Conservation (phyloP, 345 rosid species). For the Aquilaria sinensis region DNA sequence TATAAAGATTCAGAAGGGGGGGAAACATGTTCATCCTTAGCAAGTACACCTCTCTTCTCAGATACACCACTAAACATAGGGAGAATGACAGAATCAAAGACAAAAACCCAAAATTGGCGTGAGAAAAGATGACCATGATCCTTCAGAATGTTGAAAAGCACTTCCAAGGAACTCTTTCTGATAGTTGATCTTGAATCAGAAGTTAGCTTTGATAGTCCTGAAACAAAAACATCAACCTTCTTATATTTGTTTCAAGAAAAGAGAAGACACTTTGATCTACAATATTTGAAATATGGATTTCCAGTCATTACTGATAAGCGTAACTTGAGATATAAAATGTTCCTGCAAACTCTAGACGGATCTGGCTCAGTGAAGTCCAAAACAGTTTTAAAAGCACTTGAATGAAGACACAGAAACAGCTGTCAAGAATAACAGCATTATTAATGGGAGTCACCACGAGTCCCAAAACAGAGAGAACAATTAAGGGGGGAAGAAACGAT, state of each 20-base stretch:
- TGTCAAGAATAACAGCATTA: no score
- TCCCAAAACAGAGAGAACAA: neutral
- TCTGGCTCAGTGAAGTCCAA: no score
- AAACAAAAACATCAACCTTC: conserved; percentile 18
- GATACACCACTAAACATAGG: conserved; percentile 51
- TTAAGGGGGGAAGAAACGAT: no score
- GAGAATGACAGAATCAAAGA: conserved; percentile 53
- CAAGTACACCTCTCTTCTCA: conserved; percentile 34
- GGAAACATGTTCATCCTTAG: conserved; percentile 37
- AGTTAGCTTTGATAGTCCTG: conserved; percentile 85
- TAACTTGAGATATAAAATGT: no score
- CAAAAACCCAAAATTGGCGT: conserved; percentile 52
- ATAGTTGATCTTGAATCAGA: conserved; percentile 79
- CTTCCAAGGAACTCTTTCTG: conserved; percentile 86
- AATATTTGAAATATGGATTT: neutral
- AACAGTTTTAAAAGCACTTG: no score
- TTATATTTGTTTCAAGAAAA: conserved; percentile 2
- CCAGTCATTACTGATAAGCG: no score
- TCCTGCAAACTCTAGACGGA: no score
- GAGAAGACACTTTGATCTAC: conserved; percentile 3
- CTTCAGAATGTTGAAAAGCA: conserved; percentile 87
- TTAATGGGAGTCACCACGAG: neutral
- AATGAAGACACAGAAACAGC: no score
- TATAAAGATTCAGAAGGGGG: conserved; percentile 33
- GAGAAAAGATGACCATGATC: conserved; percentile 96